Base-by-base conservation (phyloP, 1,284 basidiomycete genomes). In the Microbotryum intermedium region DNA sequence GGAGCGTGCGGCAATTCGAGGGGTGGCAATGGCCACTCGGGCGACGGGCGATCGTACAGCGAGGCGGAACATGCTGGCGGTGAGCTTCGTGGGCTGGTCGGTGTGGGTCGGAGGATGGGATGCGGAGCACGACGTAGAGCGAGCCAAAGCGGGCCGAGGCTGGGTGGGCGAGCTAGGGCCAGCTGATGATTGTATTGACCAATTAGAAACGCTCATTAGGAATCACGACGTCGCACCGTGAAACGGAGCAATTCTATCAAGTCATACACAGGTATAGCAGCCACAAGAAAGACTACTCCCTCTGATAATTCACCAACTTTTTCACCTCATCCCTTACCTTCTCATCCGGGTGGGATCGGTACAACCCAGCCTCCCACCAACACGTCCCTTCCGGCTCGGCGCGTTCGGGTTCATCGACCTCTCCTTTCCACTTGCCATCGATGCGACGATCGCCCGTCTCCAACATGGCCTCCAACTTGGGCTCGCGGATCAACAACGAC, bases 401-500 rank as follows among this genome's bases (percentile, higher is more conserved):
- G 5, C 62, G 50, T 53, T 66, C 67, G 0, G 67, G 64, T 48
- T 66, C 65, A 45, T 68, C 65, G 43, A 66, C 61, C 20, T 50
- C 28, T 1, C 62, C 62, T 11, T 55, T 45, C 67, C 67, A 68
- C 26, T 62, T 54, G 5, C 67, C 67, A 28, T 66, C 67, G 25
- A 68, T 55, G 29, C 64, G 47, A 3, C 89, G 79, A 74, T 97
- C 94, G 70, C 91, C 88, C 0, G 88, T 89, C 59, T 86, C 84
- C 43, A 98, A 77, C 65, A 97, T 78, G 42, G 84, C 86, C 73
- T 89, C 88, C 16, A 97, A 79, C 74, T 84, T 85, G 20, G 84
- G 78, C 69, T 97, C 88, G 69, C 84, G 85, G 54, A 80, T 82
- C 54, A 94, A 76, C 63, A 97, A 77, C 53, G 78, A 79, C 47